Base-by-base conservation (phyloP, 208 protist genomes). In the Leishmania amazonensis region DNA sequence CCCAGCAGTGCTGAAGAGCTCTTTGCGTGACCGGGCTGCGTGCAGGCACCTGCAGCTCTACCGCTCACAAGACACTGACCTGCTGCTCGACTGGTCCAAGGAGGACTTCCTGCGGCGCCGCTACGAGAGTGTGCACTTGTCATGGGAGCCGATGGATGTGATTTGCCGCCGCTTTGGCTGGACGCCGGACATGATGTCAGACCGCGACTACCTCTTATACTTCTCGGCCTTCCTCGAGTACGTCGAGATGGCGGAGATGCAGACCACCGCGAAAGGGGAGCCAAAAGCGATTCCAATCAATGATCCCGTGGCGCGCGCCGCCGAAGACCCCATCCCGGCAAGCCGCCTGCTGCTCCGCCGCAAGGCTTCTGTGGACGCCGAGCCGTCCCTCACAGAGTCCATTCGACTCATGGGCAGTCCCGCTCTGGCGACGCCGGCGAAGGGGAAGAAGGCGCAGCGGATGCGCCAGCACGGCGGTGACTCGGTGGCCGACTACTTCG, bases 101-200 rank as follows among this genome's bases (percentile, higher is more conserved):
- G 93, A 98, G 83, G 93, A 96, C 79, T 98, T 98, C 80, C 88
- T 98, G 21, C 95, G 95, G 24, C 92, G 93, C 72, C 95, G 95
- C 76, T 98, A 98, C 85, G 95, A 98, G 84, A 95, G 95, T 75
- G 93, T 98, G 81, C 95, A 98, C 76, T 51, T 96, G 57, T 98
- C 95, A 78, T 98, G 95, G 95, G 93, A 98, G 86, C 93, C 92
- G 28, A 87, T 96, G 85, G 88, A 95, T 72, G 89, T 96, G 38
- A 90, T 98, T 38, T 91, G 86, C 76, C 89, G 88, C 79, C 91
- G 95, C 53, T 96, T 94, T 76, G 92, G 92, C 60, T 98, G 95
- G 95, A 88, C 86, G 54, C 76, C 83, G 67, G 89, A 95, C 47
- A 87, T 93, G 57, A 84, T 98, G 75, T 86, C 91, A 15, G 88